Evolutionary conservation across 805 yeast genomes (phyloP).

Genomic region (Ogataea allantospora): DNA sequence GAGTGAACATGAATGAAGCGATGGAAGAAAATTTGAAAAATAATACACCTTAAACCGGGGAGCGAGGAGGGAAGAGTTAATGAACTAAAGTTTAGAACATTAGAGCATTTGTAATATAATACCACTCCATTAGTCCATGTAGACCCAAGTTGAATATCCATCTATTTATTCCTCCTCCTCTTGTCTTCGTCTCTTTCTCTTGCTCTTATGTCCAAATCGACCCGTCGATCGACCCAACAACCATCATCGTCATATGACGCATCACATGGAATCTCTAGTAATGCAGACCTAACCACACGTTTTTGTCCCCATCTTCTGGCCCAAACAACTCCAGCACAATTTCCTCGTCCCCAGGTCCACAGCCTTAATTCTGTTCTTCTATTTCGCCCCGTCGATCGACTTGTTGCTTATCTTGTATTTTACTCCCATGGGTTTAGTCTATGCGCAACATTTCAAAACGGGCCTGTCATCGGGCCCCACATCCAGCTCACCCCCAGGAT

Average conservation of each 20-base stretch:
- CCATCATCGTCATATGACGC: neutral
- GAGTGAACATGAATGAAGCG: constrained; percentile 2
- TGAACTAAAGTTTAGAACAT: too few species aligned
- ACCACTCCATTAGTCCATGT: too few species aligned
- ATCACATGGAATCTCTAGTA: neutral
- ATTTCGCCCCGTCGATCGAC: constrained; percentile 7
- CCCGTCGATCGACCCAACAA: neutral
- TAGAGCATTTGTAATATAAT: too few species aligned
- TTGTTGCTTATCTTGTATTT: constrained; percentile 2
- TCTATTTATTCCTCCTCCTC: too few species aligned
- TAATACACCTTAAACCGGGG: constrained; percentile 5
- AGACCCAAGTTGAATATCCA: too few species aligned
- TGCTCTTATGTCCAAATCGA: neutral
- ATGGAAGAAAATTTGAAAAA: neutral
- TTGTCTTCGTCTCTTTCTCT: too few species aligned
- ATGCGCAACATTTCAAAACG: constrained; percentile 31
- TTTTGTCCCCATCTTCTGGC: neutral
- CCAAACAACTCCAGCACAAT: too few species aligned
- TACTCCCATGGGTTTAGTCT: constrained; percentile 30
- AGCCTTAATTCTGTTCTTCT: neutral
- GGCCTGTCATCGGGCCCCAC: neutral
- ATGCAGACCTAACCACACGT: neutral
- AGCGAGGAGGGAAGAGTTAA: neutral
- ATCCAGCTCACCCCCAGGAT: neutral
- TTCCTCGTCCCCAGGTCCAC: too few species aligned